phyloP scores from a whole-genome alignment of 305 asterid genomes.

The Fraxinus angustifolia region DNA sequence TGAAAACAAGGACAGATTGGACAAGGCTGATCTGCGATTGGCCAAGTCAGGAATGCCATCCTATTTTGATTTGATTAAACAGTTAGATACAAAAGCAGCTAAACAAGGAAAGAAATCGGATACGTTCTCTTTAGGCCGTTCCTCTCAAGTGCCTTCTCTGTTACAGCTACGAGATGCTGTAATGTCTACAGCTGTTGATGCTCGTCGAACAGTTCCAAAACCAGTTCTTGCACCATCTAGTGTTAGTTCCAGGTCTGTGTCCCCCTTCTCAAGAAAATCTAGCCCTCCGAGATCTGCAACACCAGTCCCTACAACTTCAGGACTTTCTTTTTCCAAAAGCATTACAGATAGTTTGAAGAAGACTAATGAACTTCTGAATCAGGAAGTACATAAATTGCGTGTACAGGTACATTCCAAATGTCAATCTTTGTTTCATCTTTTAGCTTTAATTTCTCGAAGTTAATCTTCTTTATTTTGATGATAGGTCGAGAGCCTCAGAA shows the following conservation, averaged over 20 bases:
- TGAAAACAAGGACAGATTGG: constrained; percentile 82
- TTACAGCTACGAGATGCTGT: constrained; percentile 69
- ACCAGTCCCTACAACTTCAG: constrained; percentile 83
- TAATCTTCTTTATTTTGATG: constrained; percentile 14
- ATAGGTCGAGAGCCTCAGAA: constrained; percentile 62
- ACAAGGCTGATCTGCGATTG: constrained; percentile 72
- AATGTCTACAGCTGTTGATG: constrained; percentile 46
- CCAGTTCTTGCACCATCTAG: constrained; percentile 58
- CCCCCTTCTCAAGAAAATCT: constrained; percentile 83
- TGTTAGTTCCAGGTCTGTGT: constrained; percentile 80
- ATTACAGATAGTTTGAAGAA: constrained; percentile 77
- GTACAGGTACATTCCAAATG: constrained; percentile 52
- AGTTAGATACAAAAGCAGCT: constrained; percentile 79
- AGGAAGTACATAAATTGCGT: constrained; percentile 80
- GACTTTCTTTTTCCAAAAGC: constrained; percentile 78
- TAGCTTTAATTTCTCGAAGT: background rate
- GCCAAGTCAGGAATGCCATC: constrained; percentile 65
- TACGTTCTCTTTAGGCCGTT: constrained; percentile 57
- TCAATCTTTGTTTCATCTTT: background rate
- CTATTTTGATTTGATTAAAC: constrained; percentile 82
- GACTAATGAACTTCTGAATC: constrained; percentile 83
- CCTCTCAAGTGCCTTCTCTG: constrained; percentile 71
- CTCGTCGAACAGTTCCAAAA: constrained; percentile 57
- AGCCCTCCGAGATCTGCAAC: constrained; percentile 95
- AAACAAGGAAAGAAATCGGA: constrained; percentile 87